These are phyloP conservation scores for Volvariella volvacea DNA, from an alignment of 1,284 basidiomycete species.

Conservation along the genomic window DNA sequence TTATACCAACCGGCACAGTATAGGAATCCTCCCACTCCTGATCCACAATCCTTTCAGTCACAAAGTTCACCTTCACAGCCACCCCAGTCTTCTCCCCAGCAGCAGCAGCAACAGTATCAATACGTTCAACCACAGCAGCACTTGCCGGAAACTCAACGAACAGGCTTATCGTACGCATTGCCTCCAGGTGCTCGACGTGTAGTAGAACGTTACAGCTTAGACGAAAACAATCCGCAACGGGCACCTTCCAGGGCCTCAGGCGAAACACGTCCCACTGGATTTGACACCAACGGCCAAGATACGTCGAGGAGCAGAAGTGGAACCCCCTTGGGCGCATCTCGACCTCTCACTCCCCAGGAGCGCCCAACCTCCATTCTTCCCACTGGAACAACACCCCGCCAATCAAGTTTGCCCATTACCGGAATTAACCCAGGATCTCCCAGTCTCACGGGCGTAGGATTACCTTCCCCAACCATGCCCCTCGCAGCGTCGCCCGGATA, in stretches of 20 bases:
- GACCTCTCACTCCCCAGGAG: conserved; percentile 12
- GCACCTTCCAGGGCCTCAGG: conserved; percentile 23
- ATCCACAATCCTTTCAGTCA: conserved; percentile 3
- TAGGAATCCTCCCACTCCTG: not conserved
- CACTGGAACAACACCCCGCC: conserved; percentile 30
- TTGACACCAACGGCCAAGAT: conserved; percentile 16
- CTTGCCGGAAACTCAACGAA: conserved; percentile 21
- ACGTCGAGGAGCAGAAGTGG: conserved; percentile 6
- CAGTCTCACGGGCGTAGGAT: conserved; percentile 9
- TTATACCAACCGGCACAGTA: not conserved
- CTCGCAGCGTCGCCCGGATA: conserved; percentile 55
- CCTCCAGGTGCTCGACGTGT: conserved; percentile 35
- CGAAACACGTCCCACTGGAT: conserved; percentile 18
- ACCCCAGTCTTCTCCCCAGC: conserved; percentile 13
- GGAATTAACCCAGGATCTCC: conserved; percentile 28
- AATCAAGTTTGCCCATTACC: conserved; percentile 34
- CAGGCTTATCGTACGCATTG: conserved; percentile 33
- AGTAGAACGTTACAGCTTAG: conserved; percentile 43
- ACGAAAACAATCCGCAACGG: conserved; percentile 30
- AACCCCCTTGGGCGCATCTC: not conserved
- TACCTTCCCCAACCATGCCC: conserved; percentile 36
- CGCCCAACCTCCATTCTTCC: conserved; percentile 24
- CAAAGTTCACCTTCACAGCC: conserved; percentile 10
- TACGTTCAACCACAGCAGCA: conserved; percentile 23
- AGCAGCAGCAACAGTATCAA: conserved; percentile 19